These are phyloP conservation scores for Verticillium klebahnii DNA, from an alignment of 2,329 filamentous ascomycete species.

Conservation along the genomic window DNA sequence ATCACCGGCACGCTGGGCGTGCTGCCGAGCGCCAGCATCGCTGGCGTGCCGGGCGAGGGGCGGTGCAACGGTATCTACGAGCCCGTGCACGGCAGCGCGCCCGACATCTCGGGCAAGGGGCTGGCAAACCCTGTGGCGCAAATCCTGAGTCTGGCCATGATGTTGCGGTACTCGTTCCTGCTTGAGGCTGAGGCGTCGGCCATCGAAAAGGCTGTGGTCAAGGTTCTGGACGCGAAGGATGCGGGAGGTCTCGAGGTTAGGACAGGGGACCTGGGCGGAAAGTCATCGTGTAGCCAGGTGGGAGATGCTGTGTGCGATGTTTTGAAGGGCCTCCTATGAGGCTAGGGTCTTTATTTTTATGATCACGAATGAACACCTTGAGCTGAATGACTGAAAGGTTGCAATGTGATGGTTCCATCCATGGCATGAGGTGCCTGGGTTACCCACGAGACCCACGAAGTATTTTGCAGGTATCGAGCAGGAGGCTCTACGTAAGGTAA, in stretches of 20 bases:
- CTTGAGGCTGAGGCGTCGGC: slow-evolving; percentile 40
- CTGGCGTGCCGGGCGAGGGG: slow-evolving; percentile 32
- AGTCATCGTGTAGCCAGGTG: slow-evolving; percentile 57
- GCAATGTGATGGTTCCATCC: too few relatives aligned
- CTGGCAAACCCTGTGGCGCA: slow-evolving; percentile 70
- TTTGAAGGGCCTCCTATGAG: neutral
- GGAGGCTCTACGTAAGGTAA: too few relatives aligned
- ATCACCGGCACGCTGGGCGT: slow-evolving; percentile 40
- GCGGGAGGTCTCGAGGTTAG: slow-evolving; percentile 41
- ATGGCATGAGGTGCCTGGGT: too few relatives aligned
- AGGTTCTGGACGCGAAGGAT: slow-evolving; percentile 52
- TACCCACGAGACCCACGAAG: too few relatives aligned
- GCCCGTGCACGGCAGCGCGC: slow-evolving; percentile 50
- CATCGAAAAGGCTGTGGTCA: neutral
- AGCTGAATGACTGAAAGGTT: too few relatives aligned
- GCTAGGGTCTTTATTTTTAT: neutral
- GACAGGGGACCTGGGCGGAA: slow-evolving; percentile 63
- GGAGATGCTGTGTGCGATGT: slow-evolving; percentile 50
- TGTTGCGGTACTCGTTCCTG: slow-evolving; percentile 59
- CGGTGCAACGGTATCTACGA: slow-evolving; percentile 69
- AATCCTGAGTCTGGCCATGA: slow-evolving; percentile 68
- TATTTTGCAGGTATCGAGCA: too few relatives aligned
- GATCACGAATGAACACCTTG: too few relatives aligned
- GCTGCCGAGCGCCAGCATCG: slow-evolving; percentile 39
- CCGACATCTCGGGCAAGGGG: slow-evolving; percentile 68